phyloP scores from a whole-genome alignment of 2,329 filamentous ascomycete genomes.

The Magnaporthiopsis poae region DNA sequence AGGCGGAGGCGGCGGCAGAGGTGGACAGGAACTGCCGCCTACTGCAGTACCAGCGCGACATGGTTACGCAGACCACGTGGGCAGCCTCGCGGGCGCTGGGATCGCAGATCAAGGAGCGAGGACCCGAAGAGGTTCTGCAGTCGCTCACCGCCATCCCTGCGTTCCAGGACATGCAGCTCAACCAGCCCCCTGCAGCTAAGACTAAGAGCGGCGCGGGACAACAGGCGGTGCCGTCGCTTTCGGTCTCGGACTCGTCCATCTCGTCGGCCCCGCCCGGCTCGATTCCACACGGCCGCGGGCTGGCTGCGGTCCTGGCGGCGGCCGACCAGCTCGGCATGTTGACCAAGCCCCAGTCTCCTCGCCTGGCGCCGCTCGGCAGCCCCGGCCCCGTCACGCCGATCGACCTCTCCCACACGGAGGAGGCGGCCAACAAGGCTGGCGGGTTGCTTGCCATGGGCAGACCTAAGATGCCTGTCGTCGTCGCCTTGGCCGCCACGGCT shows the following conservation, averaged over 20 bases:
- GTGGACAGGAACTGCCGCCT: constrained; percentile 26
- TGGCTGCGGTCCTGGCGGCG: neutral
- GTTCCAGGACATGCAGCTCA: constrained; percentile 30
- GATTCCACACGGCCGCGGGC: neutral
- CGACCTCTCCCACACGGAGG: constrained; percentile 33
- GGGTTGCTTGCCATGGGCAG: neutral
- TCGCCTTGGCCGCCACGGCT: neutral
- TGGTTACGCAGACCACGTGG: constrained; percentile 47
- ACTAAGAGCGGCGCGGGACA: neutral
- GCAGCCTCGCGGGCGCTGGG: constrained; percentile 27
- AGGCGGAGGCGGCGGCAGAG: constrained; percentile 27
- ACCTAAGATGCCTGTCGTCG: constrained; percentile 3
- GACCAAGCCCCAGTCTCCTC: constrained; percentile 39
- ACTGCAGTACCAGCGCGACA: constrained; percentile 51
- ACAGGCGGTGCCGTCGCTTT: neutral
- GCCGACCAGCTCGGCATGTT: constrained; percentile 15
- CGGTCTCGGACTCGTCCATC: constrained; percentile 9
- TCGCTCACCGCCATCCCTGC: constrained; percentile 14
- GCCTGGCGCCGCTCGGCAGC: constrained; percentile 44
- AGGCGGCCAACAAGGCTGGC: neutral
- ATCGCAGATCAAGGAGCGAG: constrained; percentile 17
- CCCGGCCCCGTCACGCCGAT: constrained; percentile 54
- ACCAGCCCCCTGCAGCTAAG: neutral
- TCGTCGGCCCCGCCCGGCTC: constrained; percentile 12
- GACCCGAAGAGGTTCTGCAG: constrained; percentile 6